Evolutionary conservation across 805 yeast genomes (phyloP).

Genomic region (Kuraishia hungarica): DNA sequence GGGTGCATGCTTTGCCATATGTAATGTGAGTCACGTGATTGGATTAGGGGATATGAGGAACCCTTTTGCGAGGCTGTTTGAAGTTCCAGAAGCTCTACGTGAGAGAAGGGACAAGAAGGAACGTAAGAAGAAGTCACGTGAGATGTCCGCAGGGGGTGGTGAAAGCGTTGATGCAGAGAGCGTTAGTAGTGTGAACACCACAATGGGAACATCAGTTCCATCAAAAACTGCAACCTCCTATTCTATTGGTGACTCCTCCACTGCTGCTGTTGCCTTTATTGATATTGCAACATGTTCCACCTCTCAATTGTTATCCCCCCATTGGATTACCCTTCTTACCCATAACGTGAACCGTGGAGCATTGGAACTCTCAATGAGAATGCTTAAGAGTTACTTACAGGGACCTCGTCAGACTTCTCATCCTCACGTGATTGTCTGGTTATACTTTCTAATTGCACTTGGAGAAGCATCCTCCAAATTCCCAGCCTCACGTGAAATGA

Average conservation of each 20-base stretch:
- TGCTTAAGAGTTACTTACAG: slow-evolving; percentile 52
- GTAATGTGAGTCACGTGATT: slow-evolving; percentile 64
- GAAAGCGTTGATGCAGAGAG: neutral
- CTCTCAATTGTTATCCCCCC: slow-evolving; percentile 20
- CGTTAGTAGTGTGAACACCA: neutral
- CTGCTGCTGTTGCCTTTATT: slow-evolving; percentile 2
- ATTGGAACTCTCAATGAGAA: slow-evolving; percentile 59
- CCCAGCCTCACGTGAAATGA: slow-evolving; percentile 38
- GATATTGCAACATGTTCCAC: slow-evolving; percentile 18
- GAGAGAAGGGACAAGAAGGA: slow-evolving; percentile 70
- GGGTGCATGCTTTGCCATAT: slow-evolving; percentile 66
- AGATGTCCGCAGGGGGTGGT: slow-evolving; percentile 11
- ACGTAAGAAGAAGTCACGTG: slow-evolving; percentile 38
- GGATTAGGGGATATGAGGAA: slow-evolving; percentile 73
- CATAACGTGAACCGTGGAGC: slow-evolving; percentile 54
- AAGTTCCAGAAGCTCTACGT: slow-evolving; percentile 60
- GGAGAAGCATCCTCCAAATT: slow-evolving; percentile 42
- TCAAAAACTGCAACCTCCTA: neutral
- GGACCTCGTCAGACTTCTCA: slow-evolving; percentile 66
- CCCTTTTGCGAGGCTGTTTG: slow-evolving; percentile 71
- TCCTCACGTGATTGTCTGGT: slow-evolving; percentile 71
- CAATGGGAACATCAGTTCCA: neutral
- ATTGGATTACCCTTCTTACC: slow-evolving; percentile 49
- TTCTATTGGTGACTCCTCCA: neutral
- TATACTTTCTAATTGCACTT: slow-evolving; percentile 59